phyloP scores from a whole-genome alignment of 768 basidiomycete species.

The Suillus subaureus region DNA sequence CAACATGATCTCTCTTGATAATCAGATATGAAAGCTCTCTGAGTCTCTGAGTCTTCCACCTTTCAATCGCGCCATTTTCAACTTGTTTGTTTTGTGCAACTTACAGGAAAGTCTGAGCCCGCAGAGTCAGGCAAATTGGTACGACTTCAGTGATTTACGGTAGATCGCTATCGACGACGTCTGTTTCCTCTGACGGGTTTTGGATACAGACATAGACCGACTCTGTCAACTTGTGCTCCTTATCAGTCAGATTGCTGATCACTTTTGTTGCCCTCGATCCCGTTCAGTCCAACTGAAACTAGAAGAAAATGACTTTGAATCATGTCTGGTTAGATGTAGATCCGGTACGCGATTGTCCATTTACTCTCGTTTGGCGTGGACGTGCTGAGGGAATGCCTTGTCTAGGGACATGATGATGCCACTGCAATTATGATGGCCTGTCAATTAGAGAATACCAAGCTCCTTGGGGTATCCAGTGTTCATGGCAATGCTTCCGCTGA shows the following conservation, averaged over 20 bases:
- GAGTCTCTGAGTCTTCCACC: neutral
- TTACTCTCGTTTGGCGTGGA: neutral
- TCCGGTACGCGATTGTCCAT: constrained; percentile 46
- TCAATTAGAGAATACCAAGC: constrained; percentile 61
- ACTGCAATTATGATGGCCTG: constrained; percentile 79
- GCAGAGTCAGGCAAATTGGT: neutral
- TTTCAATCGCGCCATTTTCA: neutral
- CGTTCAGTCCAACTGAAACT: neutral
- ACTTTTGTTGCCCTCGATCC: neutral
- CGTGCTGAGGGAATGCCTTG: neutral
- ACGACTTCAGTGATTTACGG: neutral
- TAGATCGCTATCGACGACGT: neutral
- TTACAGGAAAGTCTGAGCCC: neutral
- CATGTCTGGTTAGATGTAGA: constrained; percentile 67
- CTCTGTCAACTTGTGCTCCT: neutral
- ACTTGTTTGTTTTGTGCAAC: neutral
- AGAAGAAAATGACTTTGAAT: constrained; percentile 14
- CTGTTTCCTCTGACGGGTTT: neutral
- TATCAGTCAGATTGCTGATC: neutral
- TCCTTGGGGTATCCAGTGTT: constrained; percentile 85
- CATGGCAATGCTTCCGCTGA: constrained; percentile 77
- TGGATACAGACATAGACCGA: neutral
- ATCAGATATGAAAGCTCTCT: too few species aligned
- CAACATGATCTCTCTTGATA: too few species aligned
- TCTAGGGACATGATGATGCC: constrained; percentile 88